Conservation (phyloP, 2,329 filamentous ascomycete genomes). For the Penicillium oxalicum region DNA sequence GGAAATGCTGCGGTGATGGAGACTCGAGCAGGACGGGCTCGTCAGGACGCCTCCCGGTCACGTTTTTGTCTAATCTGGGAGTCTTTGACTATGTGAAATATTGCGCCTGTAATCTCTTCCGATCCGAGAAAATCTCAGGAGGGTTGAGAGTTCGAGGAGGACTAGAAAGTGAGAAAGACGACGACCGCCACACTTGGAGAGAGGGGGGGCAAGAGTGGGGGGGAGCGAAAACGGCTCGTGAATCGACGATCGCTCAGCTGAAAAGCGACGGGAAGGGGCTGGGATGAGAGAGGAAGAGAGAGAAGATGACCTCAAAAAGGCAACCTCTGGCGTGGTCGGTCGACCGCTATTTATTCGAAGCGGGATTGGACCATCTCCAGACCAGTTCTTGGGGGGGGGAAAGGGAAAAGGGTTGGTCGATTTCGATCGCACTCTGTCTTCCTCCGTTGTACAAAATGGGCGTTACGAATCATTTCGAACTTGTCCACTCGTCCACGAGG, state of each 20-base stretch:
- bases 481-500: too few species aligned
- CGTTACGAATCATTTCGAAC: too few species aligned
- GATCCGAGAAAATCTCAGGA: not conserved
- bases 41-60: too few species aligned
- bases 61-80: too few species aligned
- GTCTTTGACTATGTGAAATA: not conserved
- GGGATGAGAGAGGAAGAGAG: conserved; percentile 3
- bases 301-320: not conserved
- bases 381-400: too few species aligned
- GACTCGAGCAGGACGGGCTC: too few species aligned
- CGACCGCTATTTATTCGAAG: conserved; percentile 1
- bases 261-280: conserved; percentile 5
- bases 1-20: not conserved
- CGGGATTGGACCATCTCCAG: not conserved
- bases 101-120: not conserved
- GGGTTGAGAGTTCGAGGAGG: not conserved
- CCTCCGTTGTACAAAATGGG: too few species aligned
- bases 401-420: not conserved
- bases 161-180: conserved; percentile 7
- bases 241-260: conserved; percentile 7
- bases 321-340: not conserved
- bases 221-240: not conserved
- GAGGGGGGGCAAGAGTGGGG: too few species aligned
- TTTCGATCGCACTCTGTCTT: too few species aligned
- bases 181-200: not conserved